These are phyloP conservation scores for Vanrija sp. DNA, from an alignment of 1,284 basidiomycete genomes.

Conservation along the genomic window DNA sequence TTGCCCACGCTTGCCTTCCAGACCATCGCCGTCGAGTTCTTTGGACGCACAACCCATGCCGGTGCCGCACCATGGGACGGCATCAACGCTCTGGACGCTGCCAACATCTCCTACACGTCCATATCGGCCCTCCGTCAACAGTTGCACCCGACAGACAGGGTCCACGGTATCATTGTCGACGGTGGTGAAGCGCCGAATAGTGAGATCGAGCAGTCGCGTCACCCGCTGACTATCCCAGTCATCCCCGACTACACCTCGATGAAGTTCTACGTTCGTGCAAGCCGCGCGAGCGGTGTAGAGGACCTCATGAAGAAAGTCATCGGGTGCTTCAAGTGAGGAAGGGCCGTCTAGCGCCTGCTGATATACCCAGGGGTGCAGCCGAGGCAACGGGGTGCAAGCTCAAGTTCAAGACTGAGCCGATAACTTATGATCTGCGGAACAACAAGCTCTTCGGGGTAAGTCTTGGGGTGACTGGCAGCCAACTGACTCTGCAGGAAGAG, in stretches of 20 bases:
- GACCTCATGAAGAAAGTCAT: slow-evolving; percentile 56
- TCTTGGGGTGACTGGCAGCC: not conserved
- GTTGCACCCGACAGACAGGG: slow-evolving; percentile 20
- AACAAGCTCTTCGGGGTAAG: slow-evolving; percentile 15
- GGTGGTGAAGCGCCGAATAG: slow-evolving; percentile 56
- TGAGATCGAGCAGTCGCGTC: not conserved
- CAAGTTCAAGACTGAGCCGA: slow-evolving; percentile 50
- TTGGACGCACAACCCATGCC: slow-evolving; percentile 62
- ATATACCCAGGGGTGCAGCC: slow-evolving; percentile 50
- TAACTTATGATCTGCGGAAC: slow-evolving; percentile 57
- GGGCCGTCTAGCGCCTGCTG: too few species aligned
- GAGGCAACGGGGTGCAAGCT: slow-evolving; percentile 65
- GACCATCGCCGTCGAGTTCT: slow-evolving; percentile 29
- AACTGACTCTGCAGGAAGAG: slow-evolving; percentile 1
- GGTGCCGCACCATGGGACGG: slow-evolving; percentile 61
- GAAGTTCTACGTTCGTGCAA: slow-evolving; percentile 64
- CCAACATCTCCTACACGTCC: slow-evolving; percentile 69
- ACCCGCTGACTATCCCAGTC: slow-evolving; percentile 37
- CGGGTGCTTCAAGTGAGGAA: slow-evolving; percentile 57
- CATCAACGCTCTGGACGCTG: slow-evolving; percentile 77
- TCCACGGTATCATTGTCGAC: slow-evolving; percentile 47
- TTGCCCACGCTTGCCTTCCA: slow-evolving; percentile 27
- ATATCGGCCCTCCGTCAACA: slow-evolving; percentile 73
- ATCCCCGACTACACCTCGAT: slow-evolving; percentile 74
- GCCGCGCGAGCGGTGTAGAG: slow-evolving; percentile 57